A percentile compares a stretch with the other conserved stretches of the same genome.
phyloP scores from a whole-genome alignment of 768 basidiomycete genomes.

The Mycena leptocephala region DNA sequence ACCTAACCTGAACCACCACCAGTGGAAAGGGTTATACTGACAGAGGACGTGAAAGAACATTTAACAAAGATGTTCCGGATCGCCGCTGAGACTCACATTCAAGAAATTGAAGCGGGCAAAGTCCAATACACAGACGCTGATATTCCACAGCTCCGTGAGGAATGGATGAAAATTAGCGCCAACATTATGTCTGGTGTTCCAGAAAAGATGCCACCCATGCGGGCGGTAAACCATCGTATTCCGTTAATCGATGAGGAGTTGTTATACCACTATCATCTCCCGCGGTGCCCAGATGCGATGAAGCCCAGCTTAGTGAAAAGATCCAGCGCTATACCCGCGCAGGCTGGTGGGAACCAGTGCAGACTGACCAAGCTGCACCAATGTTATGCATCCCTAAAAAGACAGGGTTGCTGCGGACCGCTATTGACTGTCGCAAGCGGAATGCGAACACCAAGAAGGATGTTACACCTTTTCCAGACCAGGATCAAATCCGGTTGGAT shows the following conservation, averaged over 20 bases:
- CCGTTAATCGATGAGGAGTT: constrained; percentile 51
- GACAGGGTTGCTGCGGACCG: no score
- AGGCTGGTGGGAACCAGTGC: no score
- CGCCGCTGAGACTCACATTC: not conserved
- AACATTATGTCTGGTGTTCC: constrained; percentile 43
- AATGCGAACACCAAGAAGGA: no score
- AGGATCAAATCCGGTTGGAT: no score
- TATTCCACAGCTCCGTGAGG: constrained; percentile 33
- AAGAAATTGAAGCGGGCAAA: not conserved
- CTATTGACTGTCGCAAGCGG: no score
- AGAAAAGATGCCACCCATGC: constrained; percentile 48
- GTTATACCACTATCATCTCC: constrained; percentile 48
- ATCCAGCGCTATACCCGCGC: no score
- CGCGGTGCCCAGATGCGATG: no score
- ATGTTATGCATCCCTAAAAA: constrained; percentile 43
- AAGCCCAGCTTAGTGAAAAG: no score
- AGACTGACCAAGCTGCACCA: no score
- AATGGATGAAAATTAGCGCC: constrained; percentile 39
- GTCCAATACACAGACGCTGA: constrained; percentile 12
- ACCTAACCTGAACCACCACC: no score
- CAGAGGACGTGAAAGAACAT: not conserved
- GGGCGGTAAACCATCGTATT: constrained; percentile 58
- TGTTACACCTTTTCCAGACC: no score
- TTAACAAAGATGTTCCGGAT: not conserved
- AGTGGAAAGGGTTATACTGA: no score